Base-by-base conservation (phyloP, 371 early-diverging fungal genomes). In the Actinomortierella wolfii region DNA sequence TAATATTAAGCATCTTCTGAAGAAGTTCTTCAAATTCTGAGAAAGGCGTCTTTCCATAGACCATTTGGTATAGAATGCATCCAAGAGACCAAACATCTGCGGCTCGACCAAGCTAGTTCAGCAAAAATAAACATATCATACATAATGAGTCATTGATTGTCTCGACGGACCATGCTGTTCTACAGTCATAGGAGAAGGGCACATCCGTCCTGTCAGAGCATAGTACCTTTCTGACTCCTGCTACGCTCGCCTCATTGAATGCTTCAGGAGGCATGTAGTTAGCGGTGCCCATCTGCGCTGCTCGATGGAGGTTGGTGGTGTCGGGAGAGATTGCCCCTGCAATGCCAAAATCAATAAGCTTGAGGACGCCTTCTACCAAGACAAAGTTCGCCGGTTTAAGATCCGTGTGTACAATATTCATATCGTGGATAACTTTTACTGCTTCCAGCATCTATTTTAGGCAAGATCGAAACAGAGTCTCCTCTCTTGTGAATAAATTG, bases 291-390 rank as follows among this genome's bases (percentile, higher is more conserved):
- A 91, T 79, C 77, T 96, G 96, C 44, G 83, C 82, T 48, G 96
- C 96, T 4, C 95, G 80, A 34, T 94, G 88, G 49, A 98, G 91
- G 59, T 95, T 95, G 17, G 98, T 98, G 0, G 99, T 98, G 68
- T 97, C 97, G 76, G 93, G 94, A 2, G 90, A 83, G 23, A 99
- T 94, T 0, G 86, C 79, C 57, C 95, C 97, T 5, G 98, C 96
- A 55, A 99, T 99, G n/a, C 99, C 99, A 85, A 99, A 99, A 74
- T 99, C 99, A 59, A 98, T 99, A 54, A 98, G 74, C 62, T 97
- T 98, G 11, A 98, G 70, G 21, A 80, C 59, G 2, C 94, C 97
- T 53, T 85, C 82, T 1, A 94, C 93, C 11, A 96, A 61, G 15
- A 97, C 67, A 68, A 96, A 97, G 76, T 97, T 97, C 24, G 95